Evolutionary conservation across 139 green algal genomes (phyloP).

Genomic region (Spirogloea muscicola): DNA sequence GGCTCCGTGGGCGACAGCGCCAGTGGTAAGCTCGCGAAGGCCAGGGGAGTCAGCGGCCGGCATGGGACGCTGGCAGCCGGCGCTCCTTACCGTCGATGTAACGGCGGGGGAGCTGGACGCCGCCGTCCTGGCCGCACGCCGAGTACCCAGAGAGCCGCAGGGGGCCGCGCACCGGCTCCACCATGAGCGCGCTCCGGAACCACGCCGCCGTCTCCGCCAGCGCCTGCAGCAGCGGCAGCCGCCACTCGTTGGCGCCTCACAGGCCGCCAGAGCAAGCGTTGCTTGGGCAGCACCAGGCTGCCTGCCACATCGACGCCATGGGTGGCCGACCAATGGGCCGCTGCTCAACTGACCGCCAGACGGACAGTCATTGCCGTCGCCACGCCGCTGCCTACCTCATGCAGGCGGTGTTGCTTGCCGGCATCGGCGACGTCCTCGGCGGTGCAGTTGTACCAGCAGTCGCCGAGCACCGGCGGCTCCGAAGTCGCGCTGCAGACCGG

Average conservation of each 20-base stretch:
- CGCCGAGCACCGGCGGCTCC: not conserved
- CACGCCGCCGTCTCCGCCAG: not conserved
- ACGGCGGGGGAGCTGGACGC: not conserved
- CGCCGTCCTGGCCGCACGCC: conserved; percentile 18
- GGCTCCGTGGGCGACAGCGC: not conserved
- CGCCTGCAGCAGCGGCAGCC: not conserved
- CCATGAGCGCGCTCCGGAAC: conserved; percentile 9
- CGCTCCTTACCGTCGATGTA: conserved; percentile 19
- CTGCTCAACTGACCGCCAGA: not conserved
- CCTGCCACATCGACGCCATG: not conserved
- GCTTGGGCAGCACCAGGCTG: not conserved
- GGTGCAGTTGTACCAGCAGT: conserved; percentile 31
- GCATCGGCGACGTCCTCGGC: conserved; percentile 7
- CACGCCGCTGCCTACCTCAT: not conserved
- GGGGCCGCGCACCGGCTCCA: conserved; percentile 3
- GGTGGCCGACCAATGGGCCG: not conserved
- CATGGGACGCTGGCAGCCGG: not conserved
- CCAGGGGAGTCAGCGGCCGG: not conserved
- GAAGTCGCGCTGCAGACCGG: not conserved
- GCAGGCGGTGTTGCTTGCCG: not conserved
- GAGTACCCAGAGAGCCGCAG: conserved; percentile 5
- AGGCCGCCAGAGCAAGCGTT: not conserved
- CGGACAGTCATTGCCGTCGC: not conserved
- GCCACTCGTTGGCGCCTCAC: not conserved
- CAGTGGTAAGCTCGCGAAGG: not conserved